phyloP scores from a whole-genome alignment of 331 rosid species.

The Malus hybrid region DNA sequence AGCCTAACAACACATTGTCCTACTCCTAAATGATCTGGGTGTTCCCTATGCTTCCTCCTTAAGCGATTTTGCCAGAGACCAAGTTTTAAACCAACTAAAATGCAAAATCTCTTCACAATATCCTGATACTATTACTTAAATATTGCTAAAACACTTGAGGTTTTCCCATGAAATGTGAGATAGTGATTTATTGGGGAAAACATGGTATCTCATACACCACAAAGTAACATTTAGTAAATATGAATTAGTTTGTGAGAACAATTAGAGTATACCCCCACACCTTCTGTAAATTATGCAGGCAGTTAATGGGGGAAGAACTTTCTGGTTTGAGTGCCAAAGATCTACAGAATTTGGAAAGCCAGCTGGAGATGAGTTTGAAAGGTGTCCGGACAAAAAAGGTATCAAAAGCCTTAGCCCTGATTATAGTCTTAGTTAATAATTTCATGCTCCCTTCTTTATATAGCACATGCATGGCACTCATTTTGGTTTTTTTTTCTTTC shows the following conservation, averaged over 20 bases:
- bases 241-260: neutral
- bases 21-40: no score
- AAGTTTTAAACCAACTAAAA: no score
- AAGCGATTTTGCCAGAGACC: no score
- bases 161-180: no score
- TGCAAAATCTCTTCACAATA: no score
- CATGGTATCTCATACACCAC: neutral
- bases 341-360: constrained; percentile 70
- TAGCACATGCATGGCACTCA: neutral
- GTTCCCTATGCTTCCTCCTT: no score
- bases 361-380: constrained; percentile 70
- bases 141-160: no score
- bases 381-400: constrained; percentile 76
- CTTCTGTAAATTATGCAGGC: constrained; percentile 35
- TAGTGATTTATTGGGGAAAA: no score
- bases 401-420: neutral
- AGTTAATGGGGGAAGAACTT: constrained; percentile 77
- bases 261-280: neutral
- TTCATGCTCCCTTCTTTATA: neutral
- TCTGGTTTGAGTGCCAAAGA: constrained; percentile 61
- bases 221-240: neutral
- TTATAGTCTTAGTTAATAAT: neutral
- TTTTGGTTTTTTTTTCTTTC: neutral
- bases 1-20: no score
- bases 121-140: no score